These are phyloP conservation scores for Melaleuca alternifolia DNA, from an alignment of 345 rosid genomes.

Conservation along the genomic window DNA sequence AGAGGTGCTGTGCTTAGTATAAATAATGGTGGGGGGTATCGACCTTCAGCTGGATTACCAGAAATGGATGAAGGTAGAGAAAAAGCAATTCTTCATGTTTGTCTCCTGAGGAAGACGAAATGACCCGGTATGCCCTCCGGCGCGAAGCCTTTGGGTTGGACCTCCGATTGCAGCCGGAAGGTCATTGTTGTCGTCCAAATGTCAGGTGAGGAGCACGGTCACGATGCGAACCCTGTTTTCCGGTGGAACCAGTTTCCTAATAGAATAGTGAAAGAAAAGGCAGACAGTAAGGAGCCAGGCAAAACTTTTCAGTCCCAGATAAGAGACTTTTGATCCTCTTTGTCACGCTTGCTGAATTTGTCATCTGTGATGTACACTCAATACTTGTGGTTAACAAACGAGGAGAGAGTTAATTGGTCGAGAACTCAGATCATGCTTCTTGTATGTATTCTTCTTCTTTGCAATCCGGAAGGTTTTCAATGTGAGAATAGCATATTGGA, in stretches of 20 bases:
- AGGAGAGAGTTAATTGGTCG: not conserved
- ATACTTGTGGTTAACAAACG: not conserved
- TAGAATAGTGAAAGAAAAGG: constrained; percentile 16
- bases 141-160: not conserved
- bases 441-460: not conserved
- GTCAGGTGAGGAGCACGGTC: not conserved
- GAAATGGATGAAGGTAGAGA: not conserved
- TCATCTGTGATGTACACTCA: not conserved
- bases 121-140: not conserved
- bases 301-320: not conserved
- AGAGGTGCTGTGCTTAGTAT: not conserved
- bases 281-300: constrained; percentile 79
- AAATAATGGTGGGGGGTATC: not conserved
- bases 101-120: not conserved
- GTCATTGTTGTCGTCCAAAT: not conserved
- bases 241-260: not conserved
- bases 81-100: not conserved
- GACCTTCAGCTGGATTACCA: not conserved
- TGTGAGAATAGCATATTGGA: not conserved
- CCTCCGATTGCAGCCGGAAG: not conserved
- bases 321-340: not conserved
- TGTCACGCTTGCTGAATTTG: not conserved
- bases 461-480: not conserved
- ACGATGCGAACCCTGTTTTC: not conserved
- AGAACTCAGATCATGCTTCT: not conserved